Conservation (phyloP, 1,139 yeast species). For the Yamadazyma triangularis region DNA sequence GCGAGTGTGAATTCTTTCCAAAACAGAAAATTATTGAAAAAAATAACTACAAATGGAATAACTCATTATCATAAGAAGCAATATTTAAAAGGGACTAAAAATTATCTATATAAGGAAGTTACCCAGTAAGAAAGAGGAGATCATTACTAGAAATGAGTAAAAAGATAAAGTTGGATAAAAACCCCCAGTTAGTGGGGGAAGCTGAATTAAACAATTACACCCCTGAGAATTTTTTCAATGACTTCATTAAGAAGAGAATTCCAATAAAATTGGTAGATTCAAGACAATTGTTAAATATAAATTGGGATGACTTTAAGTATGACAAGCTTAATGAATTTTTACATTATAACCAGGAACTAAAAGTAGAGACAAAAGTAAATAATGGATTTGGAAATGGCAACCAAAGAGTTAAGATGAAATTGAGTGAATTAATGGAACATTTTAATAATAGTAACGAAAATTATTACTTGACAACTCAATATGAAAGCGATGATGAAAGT, state of each 20-base stretch:
- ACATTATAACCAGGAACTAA: slow-evolving; percentile 29
- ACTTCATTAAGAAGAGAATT: slow-evolving; percentile 27
- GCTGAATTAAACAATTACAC: not conserved
- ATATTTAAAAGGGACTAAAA: not conserved
- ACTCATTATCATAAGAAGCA: not conserved
- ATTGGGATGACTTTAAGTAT: slow-evolving; percentile 20
- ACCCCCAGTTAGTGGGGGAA: not conserved
- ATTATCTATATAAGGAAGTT: not conserved
- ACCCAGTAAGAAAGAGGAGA: too few relatives aligned
- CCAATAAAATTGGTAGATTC: slow-evolving; percentile 33
- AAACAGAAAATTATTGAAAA: too few relatives aligned
- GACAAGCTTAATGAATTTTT: slow-evolving; percentile 30
- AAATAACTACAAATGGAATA: not conserved
- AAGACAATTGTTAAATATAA: slow-evolving; percentile 1
- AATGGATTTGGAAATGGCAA: slow-evolving; percentile 69
- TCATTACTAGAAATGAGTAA: not conserved
- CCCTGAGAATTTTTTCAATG: slow-evolving; percentile 18
- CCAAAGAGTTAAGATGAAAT: slow-evolving; percentile 43
- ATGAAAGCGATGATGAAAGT: slow-evolving; percentile 23
- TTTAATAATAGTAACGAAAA: slow-evolving; percentile 32
- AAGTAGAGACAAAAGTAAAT: slow-evolving; percentile 51
- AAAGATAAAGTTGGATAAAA: not conserved
- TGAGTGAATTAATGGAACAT: slow-evolving; percentile 41
- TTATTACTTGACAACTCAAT: slow-evolving; percentile 66
- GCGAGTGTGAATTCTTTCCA: too few relatives aligned